phyloP scores from a whole-genome alignment of 352 stramenopile species.

The Phytophthora lateralis region DNA sequence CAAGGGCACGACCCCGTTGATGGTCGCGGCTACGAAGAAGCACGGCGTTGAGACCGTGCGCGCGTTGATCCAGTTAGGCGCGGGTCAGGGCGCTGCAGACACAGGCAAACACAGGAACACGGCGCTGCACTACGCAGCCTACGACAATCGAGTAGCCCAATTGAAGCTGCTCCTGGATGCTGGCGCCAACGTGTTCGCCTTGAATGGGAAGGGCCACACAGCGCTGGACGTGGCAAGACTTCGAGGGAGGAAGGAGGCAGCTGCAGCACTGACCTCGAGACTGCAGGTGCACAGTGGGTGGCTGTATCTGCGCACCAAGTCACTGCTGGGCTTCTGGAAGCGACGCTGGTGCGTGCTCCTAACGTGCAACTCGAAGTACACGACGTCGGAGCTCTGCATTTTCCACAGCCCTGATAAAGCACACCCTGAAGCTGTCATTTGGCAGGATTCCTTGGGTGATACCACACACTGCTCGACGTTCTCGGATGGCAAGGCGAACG shows the following conservation, averaged over 20 bases:
- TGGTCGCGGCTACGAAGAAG: constrained; percentile 66
- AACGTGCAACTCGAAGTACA: constrained; percentile 49
- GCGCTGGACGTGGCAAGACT: constrained; percentile 66
- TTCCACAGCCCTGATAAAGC: constrained; percentile 46
- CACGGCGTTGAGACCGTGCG: constrained; percentile 52
- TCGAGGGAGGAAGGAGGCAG: constrained; percentile 45
- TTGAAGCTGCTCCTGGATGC: constrained; percentile 63
- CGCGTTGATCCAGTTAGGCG: constrained; percentile 63
- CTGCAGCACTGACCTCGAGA: constrained; percentile 50
- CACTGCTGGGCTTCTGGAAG: constrained; percentile 60
- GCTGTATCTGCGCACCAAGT: constrained; percentile 50
- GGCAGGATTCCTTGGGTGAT: constrained; percentile 40
- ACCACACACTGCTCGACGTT: constrained; percentile 27
- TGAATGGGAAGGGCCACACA: constrained; percentile 65
- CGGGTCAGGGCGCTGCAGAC: constrained; percentile 46
- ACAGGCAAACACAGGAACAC: constrained; percentile 51
- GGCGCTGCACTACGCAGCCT: constrained; percentile 71
- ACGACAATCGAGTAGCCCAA: constrained; percentile 51
- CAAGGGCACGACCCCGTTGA: constrained; percentile 68
- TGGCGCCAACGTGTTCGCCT: constrained; percentile 46
- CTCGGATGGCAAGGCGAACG: constrained; percentile 38
- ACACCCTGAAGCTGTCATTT: constrained; percentile 49
- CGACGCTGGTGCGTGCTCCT: constrained; percentile 65
- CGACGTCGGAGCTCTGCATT: constrained; percentile 58
- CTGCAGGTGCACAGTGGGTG: constrained; percentile 60